Evolutionary conservation across 768 basidiomycete species (phyloP), one percentile per base, ranked within the genome.

Genomic region (Suillus subaureus): DNA sequence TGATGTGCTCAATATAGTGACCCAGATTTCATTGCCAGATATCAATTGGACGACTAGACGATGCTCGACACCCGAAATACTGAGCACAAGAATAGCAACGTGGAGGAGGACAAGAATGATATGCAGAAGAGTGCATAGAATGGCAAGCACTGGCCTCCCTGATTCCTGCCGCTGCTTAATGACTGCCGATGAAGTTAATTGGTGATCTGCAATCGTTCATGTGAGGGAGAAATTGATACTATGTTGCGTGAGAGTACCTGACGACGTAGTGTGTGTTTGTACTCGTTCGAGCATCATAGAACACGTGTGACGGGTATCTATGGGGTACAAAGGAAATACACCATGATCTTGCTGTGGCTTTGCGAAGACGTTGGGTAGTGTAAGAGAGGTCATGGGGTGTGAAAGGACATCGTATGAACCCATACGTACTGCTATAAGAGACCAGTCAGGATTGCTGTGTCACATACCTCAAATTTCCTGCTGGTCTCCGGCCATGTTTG

Each of bases 21-120:
- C 47, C 45, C 60, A 42, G 4, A 47, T 42, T 12, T 39, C 42
- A 37, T 35, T 62, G 6, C 35, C 35, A 23, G 52, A 58, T 62
- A 52, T 51, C 8, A 62, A 45, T 15, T n/a, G n/a, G 18, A 64
- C 33, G 61, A 62, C 58, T 5, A 64, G 8, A 15, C 33, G 61
- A 21, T 64, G 64, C 61, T 64, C 64, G 4, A 60, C 28, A 26
- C 60, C 42, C 13, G 31, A 42, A 35, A 39, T 62, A 8, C 15
- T n/a, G 42, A 62, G 31, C 15, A 1, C 64, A 15, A 64, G 40
- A 45, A 63, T 62, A 26, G 37, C 43, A 37, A 64, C 31, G 31
- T 64, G 64, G 37, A 61, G 9, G 28, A 45, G 40, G 11, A 47
- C 39, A 28, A 64, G 45, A 37, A 35, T 16, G 13, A n/a, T 26